Evolutionary conservation across 2,329 filamentous ascomycete genomes (phyloP), one percentile per base, ranked within the genome.

Genomic region (Xylariaceae sp.): DNA sequence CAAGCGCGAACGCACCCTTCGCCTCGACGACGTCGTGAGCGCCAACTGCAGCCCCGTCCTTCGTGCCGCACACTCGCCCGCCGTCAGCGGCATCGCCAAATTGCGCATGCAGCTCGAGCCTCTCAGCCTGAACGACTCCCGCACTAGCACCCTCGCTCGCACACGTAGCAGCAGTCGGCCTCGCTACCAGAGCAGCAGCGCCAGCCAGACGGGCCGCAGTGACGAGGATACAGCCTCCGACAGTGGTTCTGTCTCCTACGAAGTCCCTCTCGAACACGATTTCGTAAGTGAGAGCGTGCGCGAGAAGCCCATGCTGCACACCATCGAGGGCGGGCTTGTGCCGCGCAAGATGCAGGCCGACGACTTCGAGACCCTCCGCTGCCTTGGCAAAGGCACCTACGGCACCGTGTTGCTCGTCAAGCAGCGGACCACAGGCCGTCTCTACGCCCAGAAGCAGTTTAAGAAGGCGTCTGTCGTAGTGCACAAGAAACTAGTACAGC

Each of bases 361-460:
- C 11, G 94, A 99, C 69, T 99, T 99, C 68, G 88, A 96, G 64
- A 84, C 89, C 11, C 75, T 99, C 46, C 89, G 90, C 45, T 97
- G 93, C 70, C 85, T 99, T 18, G 95, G 95, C 51, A 97, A 97
- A 69, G 94, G 94, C 45, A 91, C 94, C 13, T 99, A 94, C 68
- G 94, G 94, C 34, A 99, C 93, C 0, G 95, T 99, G 11, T 76
- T 96, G 42, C 80, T 99, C 28, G 95, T 99, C 55, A 94, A 92
- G 73, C 93, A 99, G 73, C 84, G 84, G 46, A 75, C 83, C 31
- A 97, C 92, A 2, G 94, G 94, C 40, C 86, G 89, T 41, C 81
- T 99, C 5, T 99, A 92, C 66, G 95, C 94, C 1, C 95, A 99
- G 75, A 99, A 99, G 76, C 93, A 97, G 72, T 94, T 99, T 74